Base-by-base conservation (phyloP, 495 filamentous ascomycete species). In the Trichoderma erinaceum region DNA sequence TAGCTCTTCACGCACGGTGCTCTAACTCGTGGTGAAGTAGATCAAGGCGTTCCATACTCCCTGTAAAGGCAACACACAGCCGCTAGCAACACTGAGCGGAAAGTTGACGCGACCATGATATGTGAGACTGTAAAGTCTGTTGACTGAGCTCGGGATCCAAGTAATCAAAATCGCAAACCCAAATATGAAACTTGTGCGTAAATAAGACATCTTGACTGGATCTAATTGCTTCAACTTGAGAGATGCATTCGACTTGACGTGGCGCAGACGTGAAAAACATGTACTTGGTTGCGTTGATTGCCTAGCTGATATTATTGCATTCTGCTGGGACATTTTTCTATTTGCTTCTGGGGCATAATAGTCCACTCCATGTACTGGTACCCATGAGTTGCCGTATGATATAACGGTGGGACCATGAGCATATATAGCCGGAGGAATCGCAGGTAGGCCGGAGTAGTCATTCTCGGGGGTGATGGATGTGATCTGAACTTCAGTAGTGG, bases 11-110 rank as follows among this genome's bases (percentile, higher is more conserved):
- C 68, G 71, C 23, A 82, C 64, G 5, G 75, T 67, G 0, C 25
- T 21, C 81, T 77, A 80, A 38, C 73, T 84, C 1, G 90, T 91
- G 6, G 85, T 85, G 56, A 88, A 80, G 75, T 92, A 96, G 61
- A 96, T 91, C 25, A 92, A 76, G 27, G 87, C 85, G 72, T 95
- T 96, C 89, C 91, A 93, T 66, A 94, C 87, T 13, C 92, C 92
- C 73, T 96, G 92, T 0, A 92, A 76, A 0, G 92, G 92, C n/a
- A 96, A 79, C 0, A 96, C 90, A 41, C 92, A 79, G 1, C 88
- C 86, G 15, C 88, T 87, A 3, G 84, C 82, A 44, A 91, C 84
- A 71, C 92, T 90, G 23, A 96, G 82, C 5, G 77, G 80, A 72
- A 89, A 96, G 69, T 80, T 84, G 41, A 85, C 79, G 3, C 79